Conservation (phyloP, 2,329 filamentous ascomycete species). For the Paracorniculantispora psalliotae region DNA sequence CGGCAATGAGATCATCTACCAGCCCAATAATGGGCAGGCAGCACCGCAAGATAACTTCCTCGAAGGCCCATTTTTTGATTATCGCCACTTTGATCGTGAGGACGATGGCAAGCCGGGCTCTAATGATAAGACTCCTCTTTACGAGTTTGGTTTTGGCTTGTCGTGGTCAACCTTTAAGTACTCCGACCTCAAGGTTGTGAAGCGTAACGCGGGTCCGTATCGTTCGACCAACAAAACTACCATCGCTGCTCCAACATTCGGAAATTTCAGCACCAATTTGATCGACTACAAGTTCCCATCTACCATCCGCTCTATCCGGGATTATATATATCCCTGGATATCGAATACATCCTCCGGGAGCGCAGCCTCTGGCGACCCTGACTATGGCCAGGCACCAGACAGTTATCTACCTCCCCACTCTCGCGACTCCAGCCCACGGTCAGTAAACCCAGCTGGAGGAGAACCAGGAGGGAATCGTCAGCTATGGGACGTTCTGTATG, state of each 20-base stretch:
- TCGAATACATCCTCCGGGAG: constrained; percentile 56
- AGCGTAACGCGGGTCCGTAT: constrained; percentile 48
- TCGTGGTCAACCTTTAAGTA: constrained; percentile 77
- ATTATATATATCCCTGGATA: constrained; percentile 68
- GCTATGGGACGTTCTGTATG: constrained; percentile 67
- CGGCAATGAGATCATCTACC: constrained; percentile 59
- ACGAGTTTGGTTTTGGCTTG: constrained; percentile 76
- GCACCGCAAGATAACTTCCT: constrained; percentile 69
- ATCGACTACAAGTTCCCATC: constrained; percentile 65
- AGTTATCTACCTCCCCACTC: constrained; percentile 58
- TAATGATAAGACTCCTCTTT: constrained; percentile 58
- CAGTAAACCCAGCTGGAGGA: constrained; percentile 44
- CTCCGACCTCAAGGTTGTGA: constrained; percentile 58
- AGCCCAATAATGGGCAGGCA: constrained; percentile 61
- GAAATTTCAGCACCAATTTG: constrained; percentile 57
- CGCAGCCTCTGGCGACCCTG: constrained; percentile 51
- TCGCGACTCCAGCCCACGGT: constrained; percentile 51
- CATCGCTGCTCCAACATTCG: constrained; percentile 57
- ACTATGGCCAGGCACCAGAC: constrained; percentile 54
- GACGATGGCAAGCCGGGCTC: constrained; percentile 29
- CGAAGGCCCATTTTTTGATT: constrained; percentile 76
- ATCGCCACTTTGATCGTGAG: constrained; percentile 60
- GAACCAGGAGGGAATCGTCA: constrained; percentile 58
- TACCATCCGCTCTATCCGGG: constrained; percentile 44
- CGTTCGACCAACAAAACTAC: constrained; percentile 57